Base-by-base conservation (phyloP, 2,329 filamentous ascomycete genomes). In the Plectosphaerella sp. region DNA sequence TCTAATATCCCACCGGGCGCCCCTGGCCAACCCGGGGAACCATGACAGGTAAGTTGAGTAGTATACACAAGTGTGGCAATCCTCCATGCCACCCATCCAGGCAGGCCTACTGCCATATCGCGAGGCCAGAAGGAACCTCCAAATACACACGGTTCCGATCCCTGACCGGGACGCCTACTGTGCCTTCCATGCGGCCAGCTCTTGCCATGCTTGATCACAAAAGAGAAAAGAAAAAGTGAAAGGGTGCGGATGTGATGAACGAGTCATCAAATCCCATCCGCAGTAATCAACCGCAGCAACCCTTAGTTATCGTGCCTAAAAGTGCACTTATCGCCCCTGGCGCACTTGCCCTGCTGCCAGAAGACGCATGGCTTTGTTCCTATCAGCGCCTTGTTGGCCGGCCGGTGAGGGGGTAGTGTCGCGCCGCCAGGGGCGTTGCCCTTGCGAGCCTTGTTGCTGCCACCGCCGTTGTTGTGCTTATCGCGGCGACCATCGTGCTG, bases 251-350 rank as follows among this genome's bases (percentile, higher is more conserved):
- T 43, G 28, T 33, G 28, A 33, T 7, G 8, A 33, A 33, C 28
- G 11, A 33, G 28, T 33, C 28, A 9, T 20, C 41, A 43, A 8
- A 12, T 18, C 41, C 41, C 41, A 12, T 16, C 8, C 41, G 22
- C 22, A 5, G 22, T 5, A 22, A 22, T 22, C 22, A 22, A 3
- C 22, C 22, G 22, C 22, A 22, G 22, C 18, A 10, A 2, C 18
- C 15, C 36, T 25, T 41, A 49, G n/a, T 36, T 57, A 41, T 88
- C 84, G 62, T 91, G 87, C 52, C 86, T 78, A 66, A 87, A 91
- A 2, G 87, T 89, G 71, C 87, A 90, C 61, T 84, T 83, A 36
- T 87, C 84, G 20, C 87, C 87, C 64, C 89, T 86, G 7, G 81
- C 82, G 68, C 87, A 90, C 63, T 84, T 85, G 14, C 87, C 87